Evolutionary conservation across 495 filamentous ascomycete species (phyloP).

Genomic region (Neurospora sp.): DNA sequence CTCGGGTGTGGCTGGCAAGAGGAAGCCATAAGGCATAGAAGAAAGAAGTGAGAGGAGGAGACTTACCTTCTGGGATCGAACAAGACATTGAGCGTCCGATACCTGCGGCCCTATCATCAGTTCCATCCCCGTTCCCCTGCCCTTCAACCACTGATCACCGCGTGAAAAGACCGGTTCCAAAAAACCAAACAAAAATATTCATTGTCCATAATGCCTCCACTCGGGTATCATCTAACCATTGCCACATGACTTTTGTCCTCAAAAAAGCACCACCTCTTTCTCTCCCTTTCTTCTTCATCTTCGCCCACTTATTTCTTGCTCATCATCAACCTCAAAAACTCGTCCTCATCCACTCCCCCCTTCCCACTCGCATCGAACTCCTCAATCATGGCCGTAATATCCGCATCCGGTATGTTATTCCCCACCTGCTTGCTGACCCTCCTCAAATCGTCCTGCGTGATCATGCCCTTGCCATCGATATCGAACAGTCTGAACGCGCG

Average conservation of each 20-base stretch:
- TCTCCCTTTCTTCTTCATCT: not conserved
- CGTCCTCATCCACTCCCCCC: conserved; percentile 78
- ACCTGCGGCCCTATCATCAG: not conserved
- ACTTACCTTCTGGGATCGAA: not conserved
- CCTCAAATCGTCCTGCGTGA: conserved; percentile 74
- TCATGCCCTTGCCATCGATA: conserved; percentile 63
- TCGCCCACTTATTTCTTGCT: conserved; percentile 15
- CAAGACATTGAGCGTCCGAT: not conserved
- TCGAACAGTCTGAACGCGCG: conserved; percentile 88
- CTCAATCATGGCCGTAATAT: conserved; percentile 91
- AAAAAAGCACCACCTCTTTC: not conserved
- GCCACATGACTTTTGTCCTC: not conserved
- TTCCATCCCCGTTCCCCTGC: not conserved
- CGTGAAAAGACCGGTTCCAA: not conserved
- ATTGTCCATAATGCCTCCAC: not conserved
- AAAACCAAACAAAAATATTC: not conserved
- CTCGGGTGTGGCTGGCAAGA: not conserved
- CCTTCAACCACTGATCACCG: not conserved
- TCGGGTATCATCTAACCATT: not conserved
- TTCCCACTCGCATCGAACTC: conserved; percentile 96
- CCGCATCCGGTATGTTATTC: conserved; percentile 84
- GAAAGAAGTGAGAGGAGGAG: not conserved
- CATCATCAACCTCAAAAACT: conserved; percentile 57
- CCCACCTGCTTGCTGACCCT: conserved; percentile 84
- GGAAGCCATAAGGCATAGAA: not conserved